Percentiles rank a stretch among this genome's conserved stretches.
phyloP scores from a whole-genome alignment of 805 yeast species.

The Metschnikowia cubensis region DNA sequence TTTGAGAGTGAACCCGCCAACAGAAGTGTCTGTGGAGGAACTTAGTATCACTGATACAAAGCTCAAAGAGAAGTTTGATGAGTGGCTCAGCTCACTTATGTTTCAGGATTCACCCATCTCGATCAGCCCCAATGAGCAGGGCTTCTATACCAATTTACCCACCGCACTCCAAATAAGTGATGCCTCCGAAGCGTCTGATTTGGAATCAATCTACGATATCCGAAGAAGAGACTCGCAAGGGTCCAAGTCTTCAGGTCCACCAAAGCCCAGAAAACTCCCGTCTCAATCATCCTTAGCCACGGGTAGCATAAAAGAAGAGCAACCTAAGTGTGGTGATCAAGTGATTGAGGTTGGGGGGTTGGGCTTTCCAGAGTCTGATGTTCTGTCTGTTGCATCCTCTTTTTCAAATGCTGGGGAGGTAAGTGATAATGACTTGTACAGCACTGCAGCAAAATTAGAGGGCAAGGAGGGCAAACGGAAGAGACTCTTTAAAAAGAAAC shows the following conservation, averaged over 20 bases:
- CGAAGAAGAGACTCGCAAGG: not conserved
- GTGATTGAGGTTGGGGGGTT: not conserved
- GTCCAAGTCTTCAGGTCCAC: not conserved
- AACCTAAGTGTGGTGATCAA: not conserved
- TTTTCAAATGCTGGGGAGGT: constrained; percentile 4
- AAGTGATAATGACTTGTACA: constrained; percentile 11
- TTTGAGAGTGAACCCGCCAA: not conserved
- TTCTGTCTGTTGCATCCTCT: constrained; percentile 14
- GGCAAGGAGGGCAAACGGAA: constrained; percentile 5
- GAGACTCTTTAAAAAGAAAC: constrained; percentile 7
- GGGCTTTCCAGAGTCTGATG: constrained; percentile 9
- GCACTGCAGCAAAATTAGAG: constrained; percentile 5
- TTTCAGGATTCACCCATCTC: constrained; percentile 16
- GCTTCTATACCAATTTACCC: constrained; percentile 31
- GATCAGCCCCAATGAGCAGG: constrained; percentile 34
- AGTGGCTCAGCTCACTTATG: constrained; percentile 29
- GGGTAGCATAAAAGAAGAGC: not conserved
- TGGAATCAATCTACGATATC: constrained; percentile 23
- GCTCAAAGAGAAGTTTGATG: constrained; percentile 13
- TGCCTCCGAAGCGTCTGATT: constrained; percentile 27
- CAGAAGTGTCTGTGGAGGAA: constrained; percentile 7
- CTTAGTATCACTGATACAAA: constrained; percentile 3
- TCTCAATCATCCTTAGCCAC: not conserved
- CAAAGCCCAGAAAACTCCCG: not conserved
- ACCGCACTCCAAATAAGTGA: constrained; percentile 12